Evolutionary conservation across 78 protist species (phyloP), one percentile per base, ranked within the genome.

Genomic region (slime mould (Dictyostelium discoideum)): DNA sequence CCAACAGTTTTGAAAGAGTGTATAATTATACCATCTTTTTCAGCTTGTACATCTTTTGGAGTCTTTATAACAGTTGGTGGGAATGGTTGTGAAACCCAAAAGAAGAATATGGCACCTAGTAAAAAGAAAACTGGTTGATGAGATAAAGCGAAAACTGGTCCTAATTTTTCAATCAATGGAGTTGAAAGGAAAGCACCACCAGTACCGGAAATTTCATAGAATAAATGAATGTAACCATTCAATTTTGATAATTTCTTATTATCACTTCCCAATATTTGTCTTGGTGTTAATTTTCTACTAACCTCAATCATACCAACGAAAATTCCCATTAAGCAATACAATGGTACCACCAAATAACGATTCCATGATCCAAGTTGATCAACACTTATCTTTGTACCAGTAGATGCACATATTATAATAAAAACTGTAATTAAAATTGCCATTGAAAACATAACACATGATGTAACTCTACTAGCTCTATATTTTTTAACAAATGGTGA

Each of bases 261-360:
- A 42, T 72, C 40, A 40, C 60, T 72, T 5, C 95, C 95, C n/a
- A 90, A 65, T 0, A 90, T 72, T 50, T 90, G 95, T 54, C 95
- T 65, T 50, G 95, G 95, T 13, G 79, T 54, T 29, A 90, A 73
- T 46, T 90, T 90, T 60, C 95, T 82, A 44, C 78, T 48, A 18
- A 90, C 88, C n/a, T 90, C 95, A 37, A 90, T 54, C 95, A 90
- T 90, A 39, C 95, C 95, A 16, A 82, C 26, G 63, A 76, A 60
- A 18, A 82, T 11, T 10, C 95, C 95, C 95, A 90, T 90, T 5
- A 90, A 65, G 2, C 84, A n/a, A 54, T 90, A 90, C 10, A 90
- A 72, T 18, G 84, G 77, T 6, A 69, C 76, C 26, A 90, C 78
- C 0, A 90, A 54, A 72, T 63, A 90, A 16, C 67, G 44, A 22